phyloP scores from a whole-genome alignment of 345 rosid species.

The Hypericum perforatum region DNA sequence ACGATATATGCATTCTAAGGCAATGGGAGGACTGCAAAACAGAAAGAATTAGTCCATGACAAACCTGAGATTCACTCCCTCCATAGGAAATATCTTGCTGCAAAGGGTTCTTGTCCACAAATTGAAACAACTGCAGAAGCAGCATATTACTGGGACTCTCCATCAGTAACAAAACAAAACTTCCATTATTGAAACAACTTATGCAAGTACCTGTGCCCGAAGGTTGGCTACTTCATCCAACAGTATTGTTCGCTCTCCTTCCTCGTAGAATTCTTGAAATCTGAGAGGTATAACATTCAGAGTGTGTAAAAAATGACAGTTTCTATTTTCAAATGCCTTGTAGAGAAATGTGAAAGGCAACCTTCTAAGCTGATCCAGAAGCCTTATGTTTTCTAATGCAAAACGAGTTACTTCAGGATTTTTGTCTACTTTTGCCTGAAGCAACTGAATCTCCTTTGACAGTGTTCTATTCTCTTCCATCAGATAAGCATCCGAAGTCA shows the following conservation, averaged over 20 bases:
- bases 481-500: slow-evolving; percentile 56
- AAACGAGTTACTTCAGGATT: slow-evolving; percentile 94
- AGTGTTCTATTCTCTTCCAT: slow-evolving; percentile 64
- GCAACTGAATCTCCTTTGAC: slow-evolving; percentile 70
- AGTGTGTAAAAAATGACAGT: slow-evolving; percentile 6
- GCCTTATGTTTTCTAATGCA: slow-evolving; percentile 90
- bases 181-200: slow-evolving; percentile 8
- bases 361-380: slow-evolving; percentile 85
- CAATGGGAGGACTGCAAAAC: slow-evolving; percentile 8
- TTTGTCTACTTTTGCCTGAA: slow-evolving; percentile 78
- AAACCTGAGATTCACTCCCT: slow-evolving; percentile 41
- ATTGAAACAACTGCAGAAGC: slow-evolving; percentile 47
- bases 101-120: slow-evolving; percentile 42
- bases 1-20: neutral
- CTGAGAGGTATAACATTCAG: slow-evolving; percentile 29
- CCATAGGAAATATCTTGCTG: slow-evolving; percentile 26
- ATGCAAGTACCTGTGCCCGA: slow-evolving; percentile 58
- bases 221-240: slow-evolving; percentile 56
- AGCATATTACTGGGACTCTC: slow-evolving; percentile 2
- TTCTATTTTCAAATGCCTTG: slow-evolving; percentile 1
- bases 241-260: slow-evolving; percentile 88
- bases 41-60: slow-evolving; percentile 18
- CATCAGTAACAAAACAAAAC: slow-evolving; percentile 5
- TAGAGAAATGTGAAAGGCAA: slow-evolving; percentile 17
- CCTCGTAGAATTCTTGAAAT: slow-evolving; percentile 90